These are phyloP conservation scores for Trametopsis cervina DNA, from an alignment of 768 basidiomycete species.

Conservation along the genomic window DNA sequence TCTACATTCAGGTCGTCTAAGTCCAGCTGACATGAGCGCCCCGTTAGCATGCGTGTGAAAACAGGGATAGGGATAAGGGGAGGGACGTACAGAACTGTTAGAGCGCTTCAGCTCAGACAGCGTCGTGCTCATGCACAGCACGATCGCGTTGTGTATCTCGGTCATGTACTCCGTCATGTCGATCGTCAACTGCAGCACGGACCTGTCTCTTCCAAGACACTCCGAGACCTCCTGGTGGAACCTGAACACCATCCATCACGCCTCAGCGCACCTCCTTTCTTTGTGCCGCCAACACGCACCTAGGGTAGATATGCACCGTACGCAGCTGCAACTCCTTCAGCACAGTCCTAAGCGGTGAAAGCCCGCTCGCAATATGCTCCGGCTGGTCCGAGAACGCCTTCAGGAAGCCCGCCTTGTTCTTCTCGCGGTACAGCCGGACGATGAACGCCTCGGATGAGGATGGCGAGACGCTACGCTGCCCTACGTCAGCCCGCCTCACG, in stretches of 20 bases:
- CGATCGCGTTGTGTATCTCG: constrained; percentile 88
- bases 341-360: constrained; percentile 87
- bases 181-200: constrained; percentile 88
- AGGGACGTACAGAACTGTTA: constrained; percentile 31
- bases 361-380: constrained; percentile 86
- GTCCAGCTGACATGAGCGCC: constrained; percentile 84
- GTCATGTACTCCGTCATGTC: constrained; percentile 78
- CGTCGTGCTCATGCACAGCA: constrained; percentile 91
- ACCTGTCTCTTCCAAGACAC: constrained; percentile 73
- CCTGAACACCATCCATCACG: constrained; percentile 33
- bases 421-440: constrained; percentile 82
- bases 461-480: constrained; percentile 59
- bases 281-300: constrained; percentile 38
- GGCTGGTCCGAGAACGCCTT: constrained; percentile 98
- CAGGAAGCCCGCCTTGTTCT: constrained; percentile 85
- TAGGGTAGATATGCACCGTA: constrained; percentile 86
- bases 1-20: constrained; percentile 90
- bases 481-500: too few relatives aligned
- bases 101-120: constrained; percentile 86
- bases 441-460: constrained; percentile 90
- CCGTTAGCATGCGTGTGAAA: too few relatives aligned
- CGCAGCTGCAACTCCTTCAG: constrained; percentile 90
- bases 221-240: constrained; percentile 88
- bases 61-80: too few relatives aligned
- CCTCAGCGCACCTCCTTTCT: too few relatives aligned